Evolutionary conservation across 2,329 filamentous ascomycete species (phyloP).

Genomic region (Fonsecaea multimorphosa): DNA sequence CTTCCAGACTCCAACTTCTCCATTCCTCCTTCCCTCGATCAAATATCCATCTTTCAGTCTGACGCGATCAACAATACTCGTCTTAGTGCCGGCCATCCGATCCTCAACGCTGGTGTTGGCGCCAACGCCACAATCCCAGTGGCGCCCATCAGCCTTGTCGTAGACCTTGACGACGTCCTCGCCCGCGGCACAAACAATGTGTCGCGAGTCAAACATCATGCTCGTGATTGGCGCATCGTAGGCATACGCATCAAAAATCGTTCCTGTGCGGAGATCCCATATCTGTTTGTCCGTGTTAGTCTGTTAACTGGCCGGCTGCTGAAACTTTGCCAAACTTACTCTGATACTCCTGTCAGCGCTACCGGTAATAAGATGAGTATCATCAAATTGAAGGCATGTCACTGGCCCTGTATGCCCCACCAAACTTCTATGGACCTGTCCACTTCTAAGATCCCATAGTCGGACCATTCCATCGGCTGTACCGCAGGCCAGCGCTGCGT

Average conservation of each 20-base stretch:
- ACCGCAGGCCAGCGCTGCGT: conserved; percentile 91
- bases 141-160: conserved; percentile 92
- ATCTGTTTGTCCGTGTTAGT: conserved; percentile 68
- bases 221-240: conserved; percentile 90
- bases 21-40: conserved; percentile 86
- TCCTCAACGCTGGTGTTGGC: conserved; percentile 59
- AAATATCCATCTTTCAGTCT: conserved; percentile 93
- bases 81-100: conserved; percentile 68
- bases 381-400: conserved; percentile 93
- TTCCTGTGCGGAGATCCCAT: conserved; percentile 96
- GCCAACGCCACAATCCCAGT: conserved; percentile 95
- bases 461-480: conserved; percentile 97
- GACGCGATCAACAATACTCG: conserved; percentile 79
- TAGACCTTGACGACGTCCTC: conserved; percentile 97
- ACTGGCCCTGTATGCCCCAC: conserved; percentile 96
- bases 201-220: conserved; percentile 94
- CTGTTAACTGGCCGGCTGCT: conserved; percentile 15
- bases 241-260: conserved; percentile 93
- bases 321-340: conserved; percentile 64
- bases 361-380: conserved; percentile 91
- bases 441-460: conserved; percentile 93
- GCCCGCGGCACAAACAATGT: conserved; percentile 87
- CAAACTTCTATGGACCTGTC: conserved; percentile 93
- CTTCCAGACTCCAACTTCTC: conserved; percentile 88
- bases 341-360: conserved; percentile 91